phyloP scores from a whole-genome alignment of 768 basidiomycete genomes.

The Termitomyces sp. region DNA sequence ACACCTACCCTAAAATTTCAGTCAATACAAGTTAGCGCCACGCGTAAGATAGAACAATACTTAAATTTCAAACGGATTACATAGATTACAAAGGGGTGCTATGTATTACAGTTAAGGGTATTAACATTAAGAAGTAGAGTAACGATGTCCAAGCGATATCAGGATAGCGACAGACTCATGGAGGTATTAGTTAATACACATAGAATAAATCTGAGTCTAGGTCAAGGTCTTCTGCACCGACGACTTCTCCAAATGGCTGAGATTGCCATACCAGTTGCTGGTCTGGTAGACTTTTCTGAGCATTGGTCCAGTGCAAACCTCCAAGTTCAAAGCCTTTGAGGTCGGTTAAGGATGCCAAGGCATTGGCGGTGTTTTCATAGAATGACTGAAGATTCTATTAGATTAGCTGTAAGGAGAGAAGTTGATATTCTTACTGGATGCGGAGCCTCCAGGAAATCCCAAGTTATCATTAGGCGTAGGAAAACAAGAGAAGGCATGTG shows the following conservation, averaged over 20 bases:
- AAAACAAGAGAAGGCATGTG: constrained; percentile 60
- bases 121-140: not conserved
- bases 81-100: not conserved
- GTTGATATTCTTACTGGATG: constrained; percentile 40
- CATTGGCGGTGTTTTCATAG: constrained; percentile 55
- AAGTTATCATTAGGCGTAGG: constrained; percentile 63
- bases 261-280: constrained; percentile 53
- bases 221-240: constrained; percentile 26
- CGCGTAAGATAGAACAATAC: too few relatives aligned
- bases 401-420: constrained; percentile 8
- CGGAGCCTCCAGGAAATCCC: constrained; percentile 45
- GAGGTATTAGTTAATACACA: constrained; percentile 21
- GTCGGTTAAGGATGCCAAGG: constrained; percentile 55
- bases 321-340: constrained; percentile 69
- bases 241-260: constrained; percentile 33
- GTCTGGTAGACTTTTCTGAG: constrained; percentile 39
- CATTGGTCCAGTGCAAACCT: constrained; percentile 72
- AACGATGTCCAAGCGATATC: not conserved
- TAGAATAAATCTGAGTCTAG: constrained; percentile 31
- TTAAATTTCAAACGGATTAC: not conserved
- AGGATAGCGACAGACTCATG: not conserved
- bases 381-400: constrained; percentile 43
- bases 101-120: not conserved
- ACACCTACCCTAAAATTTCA: too few relatives aligned
- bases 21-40: too few relatives aligned